Percentiles rank a stretch among this genome's conserved stretches.
Conservation (phyloP, 129 eudicot species). For the Centaurea solstitialis region DNA sequence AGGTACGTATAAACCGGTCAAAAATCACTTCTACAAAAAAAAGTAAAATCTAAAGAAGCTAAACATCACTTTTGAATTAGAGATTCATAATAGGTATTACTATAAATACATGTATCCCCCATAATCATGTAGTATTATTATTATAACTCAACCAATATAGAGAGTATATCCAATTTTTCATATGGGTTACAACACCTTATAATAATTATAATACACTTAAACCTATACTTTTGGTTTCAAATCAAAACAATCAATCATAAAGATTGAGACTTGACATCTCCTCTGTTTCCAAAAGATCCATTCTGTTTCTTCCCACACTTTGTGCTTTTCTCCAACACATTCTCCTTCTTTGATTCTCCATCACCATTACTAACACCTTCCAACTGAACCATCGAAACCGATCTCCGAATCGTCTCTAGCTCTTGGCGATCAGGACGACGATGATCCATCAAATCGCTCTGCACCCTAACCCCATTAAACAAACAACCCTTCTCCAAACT, state of each 20-base stretch:
- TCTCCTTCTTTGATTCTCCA: not conserved
- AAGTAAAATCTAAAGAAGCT: too few species aligned
- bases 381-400: constrained; percentile 41
- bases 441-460: constrained; percentile 48
- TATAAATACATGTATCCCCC: not conserved
- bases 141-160: not conserved
- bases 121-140: too few species aligned
- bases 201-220: not conserved
- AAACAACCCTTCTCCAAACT: constrained; percentile 4
- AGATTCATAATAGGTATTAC: not conserved
- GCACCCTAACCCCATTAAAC: constrained; percentile 21
- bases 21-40: too few species aligned
- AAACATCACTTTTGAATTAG: not conserved
- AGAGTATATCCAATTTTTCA: not conserved
- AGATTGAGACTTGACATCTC: not conserved
- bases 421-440: not conserved
- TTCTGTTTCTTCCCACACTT: not conserved
- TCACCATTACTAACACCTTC: not conserved
- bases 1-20: too few species aligned
- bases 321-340: not conserved
- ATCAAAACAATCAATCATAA: not conserved
- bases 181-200: not conserved
- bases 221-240: not conserved
- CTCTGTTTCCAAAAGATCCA: not conserved
- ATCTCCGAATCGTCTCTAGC: constrained; percentile 40